Base-by-base conservation (phyloP, 2,329 filamentous ascomycete species). In the Blastomyces parvus region DNA sequence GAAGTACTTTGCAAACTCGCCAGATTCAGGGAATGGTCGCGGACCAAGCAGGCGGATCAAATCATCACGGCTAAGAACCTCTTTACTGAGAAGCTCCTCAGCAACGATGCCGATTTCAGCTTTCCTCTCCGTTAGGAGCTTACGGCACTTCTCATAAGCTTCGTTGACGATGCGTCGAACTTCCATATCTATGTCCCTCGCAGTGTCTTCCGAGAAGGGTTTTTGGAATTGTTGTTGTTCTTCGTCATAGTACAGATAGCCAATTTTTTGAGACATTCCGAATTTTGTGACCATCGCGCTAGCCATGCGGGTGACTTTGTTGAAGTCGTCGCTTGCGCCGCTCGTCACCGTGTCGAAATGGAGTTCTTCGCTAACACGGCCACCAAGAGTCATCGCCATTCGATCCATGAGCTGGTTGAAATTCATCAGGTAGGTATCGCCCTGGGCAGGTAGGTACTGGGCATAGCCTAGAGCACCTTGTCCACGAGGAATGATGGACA, bases 231-330 rank as follows among this genome's bases (percentile, higher is more conserved):
- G 87, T 74, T 90, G 89, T 67, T 89, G 84, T 71, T 91, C 89
- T 68, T 88, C 85, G 70, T 94, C 88, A 76, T 93, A 99, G 81
- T 95, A 89, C 66, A 99, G 83, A 67, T 92, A 92, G 38, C 93
- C 93, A 57, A 99, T 88, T 79, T 96, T 95, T 69, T 90, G 85
- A 50, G 89, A 95, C 94, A 99, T 99, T 69, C 94, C 94, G 88
- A 91, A 99, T 76, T 96, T 90, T n/a, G 93, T 99, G 38, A 99
- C 94, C 94, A 99, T 99, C 66, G 89, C 88, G 22, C 90, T 95
- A 3, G 94, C 95, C 89, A 97, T 93, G 63, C 87, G 85, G 2
- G 94, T 97, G 50, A 97, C 94, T 80, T 99, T 99, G 78, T 94
- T 93, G 84, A 99, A 99, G 75, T 99, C 94, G 75, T 97, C 94